These are phyloP conservation scores for Scytalidium sp. DNA, from an alignment of 2,329 filamentous ascomycete genomes.

Conservation along the genomic window DNA sequence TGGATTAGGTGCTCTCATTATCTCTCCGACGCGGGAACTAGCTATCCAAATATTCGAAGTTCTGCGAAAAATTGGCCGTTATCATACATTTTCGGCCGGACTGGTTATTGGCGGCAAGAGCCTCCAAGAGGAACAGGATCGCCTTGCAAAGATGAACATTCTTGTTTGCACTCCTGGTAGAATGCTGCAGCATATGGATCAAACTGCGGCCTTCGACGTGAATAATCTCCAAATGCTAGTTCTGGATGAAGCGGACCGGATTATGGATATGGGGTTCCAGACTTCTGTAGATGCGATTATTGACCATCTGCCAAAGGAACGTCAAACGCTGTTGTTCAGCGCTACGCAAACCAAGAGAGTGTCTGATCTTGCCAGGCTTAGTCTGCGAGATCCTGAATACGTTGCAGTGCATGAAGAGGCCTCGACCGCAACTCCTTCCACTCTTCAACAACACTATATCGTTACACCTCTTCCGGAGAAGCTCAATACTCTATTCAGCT, in stretches of 20 bases:
- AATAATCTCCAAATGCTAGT: constrained; percentile 91
- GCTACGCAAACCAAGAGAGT: constrained; percentile 95
- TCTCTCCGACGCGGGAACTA: constrained; percentile 91
- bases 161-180: constrained; percentile 91
- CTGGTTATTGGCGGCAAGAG: constrained; percentile 92
- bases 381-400: constrained; percentile 88
- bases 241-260: constrained; percentile 92
- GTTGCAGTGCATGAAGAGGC: constrained; percentile 89
- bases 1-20: constrained; percentile 86
- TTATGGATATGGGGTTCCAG: constrained; percentile 97
- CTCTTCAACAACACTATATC: constrained; percentile 88
- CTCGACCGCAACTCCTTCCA: constrained; percentile 73
- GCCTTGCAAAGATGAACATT: constrained; percentile 91
- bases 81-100: constrained; percentile 89
- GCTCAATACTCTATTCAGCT: constrained; percentile 87
- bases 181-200: constrained; percentile 93
- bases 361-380: constrained; percentile 85
- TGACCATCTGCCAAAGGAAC: constrained; percentile 79
- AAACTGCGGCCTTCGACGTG: constrained; percentile 86
- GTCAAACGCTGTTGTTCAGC: constrained; percentile 93
- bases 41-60: constrained; percentile 98
- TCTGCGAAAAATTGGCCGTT: constrained; percentile 80
- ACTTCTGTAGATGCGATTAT: constrained; percentile 86
- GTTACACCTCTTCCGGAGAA: constrained; percentile 84
- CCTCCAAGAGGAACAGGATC: constrained; percentile 80